Evolutionary conservation across 129 eudicot genomes (phyloP), one percentile per base, ranked within the genome.

Genomic region (Mikania micrantha): DNA sequence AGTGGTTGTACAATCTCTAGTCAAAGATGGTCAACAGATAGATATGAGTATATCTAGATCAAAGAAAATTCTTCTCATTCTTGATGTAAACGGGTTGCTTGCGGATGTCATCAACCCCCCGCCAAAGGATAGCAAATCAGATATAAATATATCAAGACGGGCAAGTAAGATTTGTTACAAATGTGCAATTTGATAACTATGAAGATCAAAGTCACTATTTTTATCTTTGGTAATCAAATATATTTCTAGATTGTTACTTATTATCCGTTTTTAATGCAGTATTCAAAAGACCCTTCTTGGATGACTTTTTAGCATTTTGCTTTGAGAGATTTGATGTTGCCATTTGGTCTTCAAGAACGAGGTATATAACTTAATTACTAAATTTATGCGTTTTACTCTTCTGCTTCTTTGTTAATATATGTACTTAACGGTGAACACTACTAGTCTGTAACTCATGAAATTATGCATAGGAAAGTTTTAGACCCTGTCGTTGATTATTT

Each of bases 21-120:
- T 19, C n/a, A 24, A n/a, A 4, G 60, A 38, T 20, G 45, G 57
- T 2, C 27, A 71, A 72, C 69, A 47, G 13, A 40, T 64, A 64
- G 48, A 42, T 20, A 57, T 15, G 9, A 21, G 13, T 38, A 39
- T 19, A 8, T 3, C 38, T 6, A 73, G 22, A 49, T n/a, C 72
- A 16, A 86, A 76, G 56, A 82, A 82, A 80, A 88, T 78, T 50
- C 96, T 93, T 73, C 80, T 93, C 19, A 72, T 93, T 66, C 95
- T 93, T 79, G 98, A 93, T 70, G 72, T 93, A 24, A 93, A 93
- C 65, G 98, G 98, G 6, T 67, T 93, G 71, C 83, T 93, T 22
- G 95, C 90, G 0, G 82, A 88, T 76, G 66, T 93, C 45, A 79
- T 93, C 62, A 57, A n/a, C 60, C 96, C 92, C 6, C 74, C 90